Percentiles rank a stretch among this genome's conserved stretches.
Conservation (phyloP, 805 yeast genomes). For the Spathaspora girioi region DNA sequence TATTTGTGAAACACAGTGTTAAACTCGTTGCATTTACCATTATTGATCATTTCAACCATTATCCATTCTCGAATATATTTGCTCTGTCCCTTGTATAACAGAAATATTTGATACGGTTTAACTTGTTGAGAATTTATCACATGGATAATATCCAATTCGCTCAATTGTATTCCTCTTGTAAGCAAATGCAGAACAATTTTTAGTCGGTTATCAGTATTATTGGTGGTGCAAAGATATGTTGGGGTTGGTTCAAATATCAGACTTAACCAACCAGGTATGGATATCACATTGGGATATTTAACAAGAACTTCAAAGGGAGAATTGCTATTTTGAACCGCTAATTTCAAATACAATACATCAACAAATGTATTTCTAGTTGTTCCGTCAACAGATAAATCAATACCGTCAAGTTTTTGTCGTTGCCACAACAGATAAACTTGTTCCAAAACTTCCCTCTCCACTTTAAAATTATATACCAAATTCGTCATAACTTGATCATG, state of each 20-base stretch:
- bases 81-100: not conserved
- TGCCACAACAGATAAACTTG: not conserved
- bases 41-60: not conserved
- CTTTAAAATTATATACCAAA: not conserved
- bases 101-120: conserved; percentile 1
- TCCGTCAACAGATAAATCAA: not conserved
- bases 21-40: not conserved
- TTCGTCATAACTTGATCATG: conserved; percentile 10
- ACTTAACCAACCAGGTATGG: conserved; percentile 5
- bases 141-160: conserved; percentile 4
- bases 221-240: not conserved
- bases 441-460: not conserved
- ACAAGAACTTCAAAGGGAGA: not conserved
- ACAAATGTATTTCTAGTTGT: not conserved
- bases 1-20: not conserved
- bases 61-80: not conserved
- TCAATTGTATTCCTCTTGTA: not conserved
- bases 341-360: not conserved
- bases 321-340: not conserved
- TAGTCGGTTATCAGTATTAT: not conserved
- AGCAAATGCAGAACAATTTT: not conserved
- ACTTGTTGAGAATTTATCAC: not conserved
- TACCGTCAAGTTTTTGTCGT: not conserved
- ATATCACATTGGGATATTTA: conserved; percentile 1
- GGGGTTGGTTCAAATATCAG: conserved; percentile 3